Base-by-base conservation (phyloP, 768 basidiomycete species). In the Termitomyces sp. region DNA sequence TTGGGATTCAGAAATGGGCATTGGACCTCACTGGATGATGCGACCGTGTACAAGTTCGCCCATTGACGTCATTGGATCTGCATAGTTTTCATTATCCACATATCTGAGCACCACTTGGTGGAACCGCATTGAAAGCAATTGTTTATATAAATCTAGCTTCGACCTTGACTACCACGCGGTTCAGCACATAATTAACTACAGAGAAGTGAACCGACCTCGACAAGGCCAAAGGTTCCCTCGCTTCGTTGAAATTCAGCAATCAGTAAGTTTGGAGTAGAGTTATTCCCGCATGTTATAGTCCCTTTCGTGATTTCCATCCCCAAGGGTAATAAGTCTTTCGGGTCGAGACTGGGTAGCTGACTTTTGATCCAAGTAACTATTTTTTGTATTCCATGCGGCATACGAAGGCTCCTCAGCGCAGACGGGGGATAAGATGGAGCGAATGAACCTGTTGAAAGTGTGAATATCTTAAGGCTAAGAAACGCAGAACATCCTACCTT, bases 271-370 rank as follows among this genome's bases (percentile, higher is more conserved):
- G 90, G 88, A 0, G 93, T 97, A 0, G 95, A 91, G 22, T 82
- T 73, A 72, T 95, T 98, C 12, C 96, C 96, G 20, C 87, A 80
- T 20, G 90, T 82, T 48, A 98, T 83, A 18, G 89, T 89, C 26
- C 92, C 92, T 53, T 87, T 92, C 35, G 77, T 75, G n/a, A 88
- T 77, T 59, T 85, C 82, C 54, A 98, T 78, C 26, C 92, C 90
- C 58, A 97, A 69, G 2, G 96, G 96, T 7, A 98, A 74, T n/a
- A 94, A 72, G 66, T 94, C 91, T 63, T 88, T 88, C 18, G 88
- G 82, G 65, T 92, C 87, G 35, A 92, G 74, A 58, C 77, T 82
- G 2, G 90, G 92, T 56, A 90, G 71, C 62, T 89, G 87, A 18
- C 71, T 71, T 58, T 75, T 78, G 26, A 87, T 58, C 83, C 85